phyloP scores from a whole-genome alignment of 2,329 filamentous ascomycete genomes.

The Salinomyces thailandicus region DNA sequence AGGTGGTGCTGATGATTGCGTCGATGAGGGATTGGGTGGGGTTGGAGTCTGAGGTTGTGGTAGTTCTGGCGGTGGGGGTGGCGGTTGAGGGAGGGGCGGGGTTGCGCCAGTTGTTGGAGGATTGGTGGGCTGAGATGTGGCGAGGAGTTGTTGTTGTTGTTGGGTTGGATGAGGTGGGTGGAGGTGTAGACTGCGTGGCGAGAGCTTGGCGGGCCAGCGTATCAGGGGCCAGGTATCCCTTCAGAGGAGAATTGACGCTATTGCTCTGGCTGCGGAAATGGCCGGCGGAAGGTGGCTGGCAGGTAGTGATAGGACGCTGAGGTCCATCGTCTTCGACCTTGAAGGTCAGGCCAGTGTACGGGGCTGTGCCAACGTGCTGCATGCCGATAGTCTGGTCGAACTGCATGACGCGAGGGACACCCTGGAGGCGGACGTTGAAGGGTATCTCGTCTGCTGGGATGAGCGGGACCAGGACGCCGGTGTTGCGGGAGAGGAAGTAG shows the following conservation, averaged over 20 bases:
- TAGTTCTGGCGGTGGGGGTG: conserved; percentile 1
- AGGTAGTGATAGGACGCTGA: conserved; percentile 10
- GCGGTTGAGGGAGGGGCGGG: background rate
- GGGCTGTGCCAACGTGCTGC: conserved; percentile 21
- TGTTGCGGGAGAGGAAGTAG: conserved; percentile 31
- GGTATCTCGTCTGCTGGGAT: conserved; percentile 36
- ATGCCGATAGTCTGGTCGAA: conserved; percentile 22
- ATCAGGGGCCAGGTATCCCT: conserved; percentile 14
- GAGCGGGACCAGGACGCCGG: conserved; percentile 29
- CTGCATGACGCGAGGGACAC: conserved; percentile 27
- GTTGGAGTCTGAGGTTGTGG: background rate
- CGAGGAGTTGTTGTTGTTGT: conserved; percentile 5
- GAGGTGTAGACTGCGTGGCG: conserved; percentile 1
- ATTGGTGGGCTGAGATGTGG: conserved; percentile 14
- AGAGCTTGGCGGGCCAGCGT: conserved; percentile 14
- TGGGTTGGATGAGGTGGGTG: conserved; percentile 2
- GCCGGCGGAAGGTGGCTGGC: conserved; percentile 9
- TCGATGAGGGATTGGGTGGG: conserved; percentile 20
- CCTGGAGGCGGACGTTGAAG: conserved; percentile 26
- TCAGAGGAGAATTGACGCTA: conserved; percentile 1
- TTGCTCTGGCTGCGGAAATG: conserved; percentile 12
- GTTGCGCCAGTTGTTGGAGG: conserved; percentile 18
- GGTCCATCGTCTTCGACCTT: conserved; percentile 11
- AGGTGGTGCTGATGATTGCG: conserved; percentile 20
- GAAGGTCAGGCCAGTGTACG: conserved; percentile 17